Conservation (phyloP, 306 rosid genomes). For the Cucurbita ficifolia region DNA sequence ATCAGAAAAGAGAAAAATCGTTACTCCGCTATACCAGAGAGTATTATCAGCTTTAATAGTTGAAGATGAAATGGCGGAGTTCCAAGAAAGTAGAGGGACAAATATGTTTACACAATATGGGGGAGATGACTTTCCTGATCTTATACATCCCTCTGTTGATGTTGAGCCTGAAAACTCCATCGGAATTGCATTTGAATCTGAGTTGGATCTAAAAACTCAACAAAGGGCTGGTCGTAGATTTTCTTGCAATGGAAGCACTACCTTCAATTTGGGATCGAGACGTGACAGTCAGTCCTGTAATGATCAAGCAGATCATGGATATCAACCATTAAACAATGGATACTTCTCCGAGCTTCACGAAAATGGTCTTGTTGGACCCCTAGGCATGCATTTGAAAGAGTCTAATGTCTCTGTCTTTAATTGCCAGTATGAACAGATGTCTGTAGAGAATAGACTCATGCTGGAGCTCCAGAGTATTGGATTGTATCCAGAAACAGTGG, state of each 20-base stretch:
- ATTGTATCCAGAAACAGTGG: constrained; percentile 66
- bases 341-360: constrained; percentile 22
- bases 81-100: constrained; percentile 24
- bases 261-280: constrained; percentile 4
- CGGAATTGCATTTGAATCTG: constrained; percentile 14
- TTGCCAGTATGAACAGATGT: constrained; percentile 32
- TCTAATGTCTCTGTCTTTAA: constrained; percentile 21
- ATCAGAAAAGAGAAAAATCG: constrained; percentile 22
- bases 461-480: constrained; percentile 71
- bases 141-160: constrained; percentile 15
- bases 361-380: constrained; percentile 28
- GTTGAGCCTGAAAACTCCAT: constrained; percentile 18
- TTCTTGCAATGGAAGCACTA: constrained; percentile 26
- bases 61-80: constrained; percentile 49
- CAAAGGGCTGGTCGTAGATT: constrained; percentile 21
- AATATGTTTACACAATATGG: constrained; percentile 19
- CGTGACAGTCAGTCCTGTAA: constrained; percentile 17
- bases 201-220: constrained; percentile 14
- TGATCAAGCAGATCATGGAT: constrained; percentile 21
- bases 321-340: constrained; percentile 17
- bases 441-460: constrained; percentile 48
- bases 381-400: constrained; percentile 15
- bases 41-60: constrained; percentile 63
- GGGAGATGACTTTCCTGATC: constrained; percentile 24
- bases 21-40: constrained; percentile 56